A percentile compares a stretch with the other conserved stretches of the same genome.
These are phyloP conservation scores for Macrophomina tecta DNA, from an alignment of 2,329 filamentous ascomycete species.

Conservation along the genomic window DNA sequence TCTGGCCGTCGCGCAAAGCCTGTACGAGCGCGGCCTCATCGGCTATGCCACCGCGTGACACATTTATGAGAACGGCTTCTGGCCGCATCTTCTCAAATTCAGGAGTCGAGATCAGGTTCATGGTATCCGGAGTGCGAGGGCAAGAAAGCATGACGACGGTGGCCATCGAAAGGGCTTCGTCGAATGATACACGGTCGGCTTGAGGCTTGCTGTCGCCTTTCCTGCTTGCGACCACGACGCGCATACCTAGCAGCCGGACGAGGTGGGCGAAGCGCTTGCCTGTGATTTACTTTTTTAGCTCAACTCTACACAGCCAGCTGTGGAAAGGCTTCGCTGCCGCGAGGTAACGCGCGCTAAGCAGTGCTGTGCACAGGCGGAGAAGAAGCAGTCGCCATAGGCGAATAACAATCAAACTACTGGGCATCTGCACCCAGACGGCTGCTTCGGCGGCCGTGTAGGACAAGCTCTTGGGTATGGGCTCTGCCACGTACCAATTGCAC, in stretches of 20 bases:
- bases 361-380: too few relatives aligned
- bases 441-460: too few relatives aligned
- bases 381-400: too few relatives aligned
- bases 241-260: conserved; percentile 55
- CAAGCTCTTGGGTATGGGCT: neutral
- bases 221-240: conserved; percentile 56
- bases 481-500: conserved; percentile 48
- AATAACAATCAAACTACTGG: too few relatives aligned
- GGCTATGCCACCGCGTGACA: conserved; percentile 58
- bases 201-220: conserved; percentile 38
- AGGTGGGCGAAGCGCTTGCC: conserved; percentile 53
- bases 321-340: too few relatives aligned
- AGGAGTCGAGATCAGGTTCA: conserved; percentile 41
- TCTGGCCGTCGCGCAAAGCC: conserved; percentile 52
- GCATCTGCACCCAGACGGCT: too few relatives aligned
- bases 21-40: conserved; percentile 56
- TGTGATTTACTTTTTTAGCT: conserved; percentile 32
- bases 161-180: conserved; percentile 43
- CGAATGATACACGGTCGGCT: conserved; percentile 44
- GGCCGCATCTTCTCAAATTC: conserved; percentile 55
- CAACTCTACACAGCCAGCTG: too few relatives aligned
- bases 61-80: conserved; percentile 56
- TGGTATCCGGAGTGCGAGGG: conserved; percentile 40
- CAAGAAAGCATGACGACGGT: conserved; percentile 48
- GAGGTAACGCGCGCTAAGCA: too few relatives aligned